These are phyloP conservation scores for Lipomyces yamanashiensis DNA, from an alignment of 805 yeast species.

Conservation along the genomic window DNA sequence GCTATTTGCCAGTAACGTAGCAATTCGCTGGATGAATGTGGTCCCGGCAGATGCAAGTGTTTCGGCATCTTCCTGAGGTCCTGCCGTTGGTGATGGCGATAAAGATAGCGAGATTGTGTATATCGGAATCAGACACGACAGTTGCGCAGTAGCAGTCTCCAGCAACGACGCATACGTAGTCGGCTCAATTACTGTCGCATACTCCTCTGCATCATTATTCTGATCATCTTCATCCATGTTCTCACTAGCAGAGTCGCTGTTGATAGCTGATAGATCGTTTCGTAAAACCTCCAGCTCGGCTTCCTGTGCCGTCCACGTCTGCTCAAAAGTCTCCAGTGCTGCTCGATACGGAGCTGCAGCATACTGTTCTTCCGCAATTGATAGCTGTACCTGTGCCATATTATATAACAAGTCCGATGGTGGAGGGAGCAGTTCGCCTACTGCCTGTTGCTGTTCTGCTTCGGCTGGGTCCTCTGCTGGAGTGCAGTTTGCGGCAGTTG, in stretches of 20 bases:
- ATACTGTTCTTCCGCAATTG: conserved; percentile 35
- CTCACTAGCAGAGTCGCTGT: conserved; percentile 2
- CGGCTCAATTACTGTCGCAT: conserved; percentile 35
- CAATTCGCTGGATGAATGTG: conserved; percentile 28
- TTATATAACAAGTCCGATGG: conserved; percentile 34
- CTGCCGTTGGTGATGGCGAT: conserved; percentile 7
- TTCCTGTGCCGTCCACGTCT: conserved; percentile 28
- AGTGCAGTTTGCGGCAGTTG: not conserved
- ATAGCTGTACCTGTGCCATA: conserved; percentile 33
- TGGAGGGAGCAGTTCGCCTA: not conserved
- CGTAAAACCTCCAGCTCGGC: conserved; percentile 17
- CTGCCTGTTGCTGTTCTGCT: not conserved
- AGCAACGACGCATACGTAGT: conserved; percentile 31
- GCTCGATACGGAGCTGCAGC: conserved; percentile 15
- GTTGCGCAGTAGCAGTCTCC: conserved; percentile 33
- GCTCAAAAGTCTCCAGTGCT: conserved; percentile 29
- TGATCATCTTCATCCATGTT: conserved; percentile 1
- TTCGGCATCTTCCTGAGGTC: conserved; percentile 9
- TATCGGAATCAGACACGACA: conserved; percentile 34
- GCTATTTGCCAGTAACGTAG: conserved; percentile 22
- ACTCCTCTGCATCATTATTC: conserved; percentile 19
- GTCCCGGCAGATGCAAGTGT: conserved; percentile 17
- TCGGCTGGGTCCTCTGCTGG: not conserved
- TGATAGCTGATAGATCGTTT: conserved; percentile 5
- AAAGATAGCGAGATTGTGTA: conserved; percentile 25